These are phyloP conservation scores for Thermomyces lanuginosus DNA, from an alignment of 2,329 filamentous ascomycete genomes.

Conservation along the genomic window DNA sequence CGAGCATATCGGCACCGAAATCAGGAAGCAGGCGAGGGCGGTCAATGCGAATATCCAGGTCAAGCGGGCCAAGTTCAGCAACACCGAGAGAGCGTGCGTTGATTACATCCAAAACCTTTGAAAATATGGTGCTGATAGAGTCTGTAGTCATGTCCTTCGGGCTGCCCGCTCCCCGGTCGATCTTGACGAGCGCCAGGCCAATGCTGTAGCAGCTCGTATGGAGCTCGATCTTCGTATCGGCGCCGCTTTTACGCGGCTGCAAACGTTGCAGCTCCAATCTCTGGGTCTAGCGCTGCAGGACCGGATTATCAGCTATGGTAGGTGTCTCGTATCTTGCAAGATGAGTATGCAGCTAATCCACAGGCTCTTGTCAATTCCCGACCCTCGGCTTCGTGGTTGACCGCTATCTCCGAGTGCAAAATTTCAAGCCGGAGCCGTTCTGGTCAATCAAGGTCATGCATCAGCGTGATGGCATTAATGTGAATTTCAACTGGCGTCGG, in stretches of 20 bases:
- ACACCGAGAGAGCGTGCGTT: conserved; percentile 73
- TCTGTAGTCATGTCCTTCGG: conserved; percentile 59
- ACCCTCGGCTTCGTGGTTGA: conserved; percentile 95
- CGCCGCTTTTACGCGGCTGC: conserved; percentile 76
- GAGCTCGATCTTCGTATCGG: conserved; percentile 88
- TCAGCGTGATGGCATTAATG: conserved; percentile 57
- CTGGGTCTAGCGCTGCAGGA: conserved; percentile 52
- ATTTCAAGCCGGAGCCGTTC: conserved; percentile 82
- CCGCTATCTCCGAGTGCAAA: conserved; percentile 81
- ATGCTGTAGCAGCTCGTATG: conserved; percentile 75
- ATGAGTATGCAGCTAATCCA: conserved; percentile 3
- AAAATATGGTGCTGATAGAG: conserved; percentile 5
- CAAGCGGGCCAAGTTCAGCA: conserved; percentile 82
- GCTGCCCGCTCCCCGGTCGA: conserved; percentile 62
- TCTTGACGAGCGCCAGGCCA: conserved; percentile 71
- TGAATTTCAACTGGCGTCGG: conserved; percentile 70
- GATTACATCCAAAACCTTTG: background rate
- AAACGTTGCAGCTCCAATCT: conserved; percentile 60
- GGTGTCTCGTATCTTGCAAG: conserved; percentile 8
- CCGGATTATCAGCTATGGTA: conserved; percentile 66
- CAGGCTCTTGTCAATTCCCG: conserved; percentile 87
- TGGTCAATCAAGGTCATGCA: conserved; percentile 84
- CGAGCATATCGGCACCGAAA: conserved; percentile 87
- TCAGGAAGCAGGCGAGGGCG: conserved; percentile 61
- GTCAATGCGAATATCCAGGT: conserved; percentile 60